Evolutionary conservation across 1,139 yeast genomes (phyloP).

Genomic region (Pichia sp.): DNA sequence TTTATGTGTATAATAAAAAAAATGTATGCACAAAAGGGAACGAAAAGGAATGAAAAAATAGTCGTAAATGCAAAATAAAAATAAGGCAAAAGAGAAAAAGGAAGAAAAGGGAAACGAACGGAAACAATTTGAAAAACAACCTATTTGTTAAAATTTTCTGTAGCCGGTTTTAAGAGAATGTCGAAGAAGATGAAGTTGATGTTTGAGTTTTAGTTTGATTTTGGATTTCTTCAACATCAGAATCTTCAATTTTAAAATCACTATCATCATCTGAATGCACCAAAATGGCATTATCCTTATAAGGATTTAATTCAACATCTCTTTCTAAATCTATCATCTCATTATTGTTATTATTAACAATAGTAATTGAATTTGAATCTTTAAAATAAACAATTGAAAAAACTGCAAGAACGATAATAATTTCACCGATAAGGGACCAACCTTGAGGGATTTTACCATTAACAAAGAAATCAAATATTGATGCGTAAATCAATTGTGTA

Average conservation of each 20-base stretch:
- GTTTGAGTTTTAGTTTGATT: neutral
- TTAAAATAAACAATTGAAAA: constrained; percentile 50
- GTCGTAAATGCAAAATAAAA: no score
- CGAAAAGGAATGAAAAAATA: no score
- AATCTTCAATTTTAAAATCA: constrained; percentile 8
- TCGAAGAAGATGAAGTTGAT: neutral
- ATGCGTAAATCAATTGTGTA: constrained; percentile 70
- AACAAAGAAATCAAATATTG: constrained; percentile 66
- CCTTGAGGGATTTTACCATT: constrained; percentile 71
- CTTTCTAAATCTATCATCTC: constrained; percentile 6
- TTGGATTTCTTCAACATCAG: neutral
- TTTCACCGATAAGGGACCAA: constrained; percentile 63
- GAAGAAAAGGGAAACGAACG: no score
- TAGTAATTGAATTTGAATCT: constrained; percentile 6
- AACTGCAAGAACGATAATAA: constrained; percentile 63
- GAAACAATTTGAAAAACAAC: no score
- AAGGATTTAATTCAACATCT: constrained; percentile 8
- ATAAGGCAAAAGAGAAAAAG: no score
- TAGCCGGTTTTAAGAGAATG: no score
- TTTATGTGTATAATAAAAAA: no score
- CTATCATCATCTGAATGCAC: neutral
- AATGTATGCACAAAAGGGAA: no score
- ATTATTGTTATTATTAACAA: no score
- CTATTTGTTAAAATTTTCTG: no score
- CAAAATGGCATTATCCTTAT: constrained; percentile 4